Percentiles rank a stretch among this genome's conserved stretches.
Conservation (phyloP, 2,329 filamentous ascomycete genomes). For the Stagonosporopsis vannaccii region DNA sequence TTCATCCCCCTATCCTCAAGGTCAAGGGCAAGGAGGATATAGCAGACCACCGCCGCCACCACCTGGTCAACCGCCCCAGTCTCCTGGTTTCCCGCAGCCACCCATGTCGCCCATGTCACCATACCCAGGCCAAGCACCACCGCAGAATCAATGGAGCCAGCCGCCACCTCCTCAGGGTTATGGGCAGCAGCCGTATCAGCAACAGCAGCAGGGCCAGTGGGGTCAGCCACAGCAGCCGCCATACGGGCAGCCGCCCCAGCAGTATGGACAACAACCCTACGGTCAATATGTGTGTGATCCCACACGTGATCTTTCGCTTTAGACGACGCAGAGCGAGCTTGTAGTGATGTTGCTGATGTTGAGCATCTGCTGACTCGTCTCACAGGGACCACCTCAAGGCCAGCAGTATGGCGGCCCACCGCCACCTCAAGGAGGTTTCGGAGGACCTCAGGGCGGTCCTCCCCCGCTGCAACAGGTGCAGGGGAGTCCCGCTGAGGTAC, state of each 20-base stretch:
- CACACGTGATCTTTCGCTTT: slow-evolving; percentile 4
- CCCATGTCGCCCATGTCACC: slow-evolving; percentile 32
- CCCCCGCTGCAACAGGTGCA: slow-evolving; percentile 49
- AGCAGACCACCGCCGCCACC: slow-evolving; percentile 46
- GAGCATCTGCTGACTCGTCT: slow-evolving; percentile 21
- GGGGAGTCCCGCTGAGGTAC: slow-evolving; percentile 59
- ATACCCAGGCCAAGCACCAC: slow-evolving; percentile 28
- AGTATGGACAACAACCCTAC: slow-evolving; percentile 44
- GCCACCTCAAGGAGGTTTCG: slow-evolving; percentile 40
- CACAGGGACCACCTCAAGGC: slow-evolving; percentile 41
- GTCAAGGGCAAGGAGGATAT: slow-evolving; percentile 43
- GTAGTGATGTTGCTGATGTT: not conserved
- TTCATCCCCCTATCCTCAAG: slow-evolving; percentile 47
- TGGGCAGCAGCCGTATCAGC: slow-evolving; percentile 8
- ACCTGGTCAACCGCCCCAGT: slow-evolving; percentile 33
- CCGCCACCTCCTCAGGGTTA: slow-evolving; percentile 43
- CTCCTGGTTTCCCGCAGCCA: slow-evolving; percentile 37
- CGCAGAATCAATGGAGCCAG: slow-evolving; percentile 29
- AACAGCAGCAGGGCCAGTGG: not conserved
- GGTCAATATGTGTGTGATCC: slow-evolving; percentile 32
- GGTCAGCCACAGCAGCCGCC: slow-evolving; percentile 24
- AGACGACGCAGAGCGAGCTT: slow-evolving; percentile 28
- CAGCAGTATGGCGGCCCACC: slow-evolving; percentile 43
- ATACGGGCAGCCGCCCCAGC: slow-evolving; percentile 34
- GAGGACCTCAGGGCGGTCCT: slow-evolving; percentile 31